Evolutionary conservation across 352 stramenopile species (phyloP), one percentile per base, ranked within the genome.

Genomic region (Thalassiosira mediterranea): DNA sequence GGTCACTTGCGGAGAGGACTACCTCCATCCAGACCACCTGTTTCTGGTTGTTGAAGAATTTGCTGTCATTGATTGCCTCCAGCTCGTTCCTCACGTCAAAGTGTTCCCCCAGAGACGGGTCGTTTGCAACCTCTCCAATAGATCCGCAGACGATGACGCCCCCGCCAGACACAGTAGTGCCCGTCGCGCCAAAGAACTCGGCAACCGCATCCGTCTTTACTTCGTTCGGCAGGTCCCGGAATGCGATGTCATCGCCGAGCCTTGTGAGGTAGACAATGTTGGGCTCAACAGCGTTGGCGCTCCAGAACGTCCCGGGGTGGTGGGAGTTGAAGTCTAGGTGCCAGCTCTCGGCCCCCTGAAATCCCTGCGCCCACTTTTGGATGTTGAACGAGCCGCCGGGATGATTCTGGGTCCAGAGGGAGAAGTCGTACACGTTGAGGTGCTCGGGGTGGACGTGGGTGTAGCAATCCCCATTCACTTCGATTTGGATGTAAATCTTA

Each of bases 401-500:
- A 74, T 89, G 78, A n/a, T n/a, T n/a, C 17, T 28, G 19, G 34
- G 72, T 75, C 81, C 81, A 89, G 53, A 81, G 84, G n/a, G 81
- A 86, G 21, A 87, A 81, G 34, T 89, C 78, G 28, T 79, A 86
- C 1, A 88, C 79, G n/a, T n/a, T n/a, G n/a, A n/a, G n/a, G n/a
- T n/a, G n/a, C n/a, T n/a, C n/a, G n/a, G n/a, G n/a, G n/a, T 90
- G 82, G 10, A 86, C 79, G 44, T 89, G 75, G 40, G 48, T 69
- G 52, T 76, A 84, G 32, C 76, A 84, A 56, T 76, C 46, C 40
- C 32, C 5, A 10, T 59, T 64, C 31, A 84, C 32, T 66, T 76
- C 61, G 25, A 84, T 62, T 53, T 76, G 48, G 32, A 84, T 71
- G 46, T 68, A 28, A 32, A 84, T 56, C 1, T 52, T 64, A 42